Evolutionary conservation across 2,329 filamentous ascomycete genomes (phyloP).

Genomic region (Xylariaceae sp.): DNA sequence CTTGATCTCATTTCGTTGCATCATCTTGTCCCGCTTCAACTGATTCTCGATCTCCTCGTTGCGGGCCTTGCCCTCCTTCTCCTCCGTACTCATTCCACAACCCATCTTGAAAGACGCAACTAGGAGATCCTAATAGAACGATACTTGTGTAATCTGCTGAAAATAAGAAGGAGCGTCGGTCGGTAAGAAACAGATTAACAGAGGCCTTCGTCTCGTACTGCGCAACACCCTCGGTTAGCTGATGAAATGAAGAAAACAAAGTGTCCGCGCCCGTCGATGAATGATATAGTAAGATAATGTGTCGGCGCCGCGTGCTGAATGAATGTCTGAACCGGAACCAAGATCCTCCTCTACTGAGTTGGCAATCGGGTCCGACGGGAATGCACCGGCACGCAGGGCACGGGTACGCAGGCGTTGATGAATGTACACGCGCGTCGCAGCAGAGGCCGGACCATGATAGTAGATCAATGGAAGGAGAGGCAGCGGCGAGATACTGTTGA

Average conservation of each 20-base stretch:
- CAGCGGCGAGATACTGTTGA: background rate
- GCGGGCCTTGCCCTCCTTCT: constrained; percentile 99
- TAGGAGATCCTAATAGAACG: constrained; percentile 4
- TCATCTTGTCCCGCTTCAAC: constrained; percentile 96
- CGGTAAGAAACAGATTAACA: background rate
- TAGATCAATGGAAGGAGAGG: constrained; percentile 1
- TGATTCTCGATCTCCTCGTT: constrained; percentile 99
- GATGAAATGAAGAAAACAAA: background rate
- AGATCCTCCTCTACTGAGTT: constrained; percentile 1
- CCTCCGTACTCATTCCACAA: constrained; percentile 99
- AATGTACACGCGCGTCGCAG: constrained; percentile 6
- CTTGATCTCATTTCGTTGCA: constrained; percentile 99
- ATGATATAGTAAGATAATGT: background rate
- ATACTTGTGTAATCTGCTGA: background rate
- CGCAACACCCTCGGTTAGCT: constrained; percentile 3
- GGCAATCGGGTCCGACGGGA: background rate
- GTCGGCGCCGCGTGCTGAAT: background rate
- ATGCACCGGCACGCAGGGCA: background rate
- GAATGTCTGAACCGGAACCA: constrained; percentile 1
- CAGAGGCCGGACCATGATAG: constrained; percentile 1
- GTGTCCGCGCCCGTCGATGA: background rate
- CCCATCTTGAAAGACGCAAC: constrained; percentile 69
- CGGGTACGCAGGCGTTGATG: constrained; percentile 3
- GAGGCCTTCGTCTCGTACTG: constrained; percentile 15
- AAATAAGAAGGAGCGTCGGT: background rate